These are phyloP conservation scores for Colletotrichum noveboracense DNA, from an alignment of 2,329 filamentous ascomycete species.

Conservation along the genomic window DNA sequence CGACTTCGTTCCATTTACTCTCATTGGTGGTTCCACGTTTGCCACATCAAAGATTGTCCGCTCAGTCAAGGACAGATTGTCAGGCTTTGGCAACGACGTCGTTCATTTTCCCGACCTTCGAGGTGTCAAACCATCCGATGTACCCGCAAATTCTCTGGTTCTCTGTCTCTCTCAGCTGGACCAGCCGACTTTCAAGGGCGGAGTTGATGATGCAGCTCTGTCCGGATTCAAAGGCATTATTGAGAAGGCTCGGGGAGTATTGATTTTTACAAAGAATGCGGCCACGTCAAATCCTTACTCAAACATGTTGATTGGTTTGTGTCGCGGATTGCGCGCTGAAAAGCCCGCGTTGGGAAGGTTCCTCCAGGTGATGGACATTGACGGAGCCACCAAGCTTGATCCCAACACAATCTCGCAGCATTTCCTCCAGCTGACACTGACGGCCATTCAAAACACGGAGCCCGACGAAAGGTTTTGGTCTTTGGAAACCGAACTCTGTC, in stretches of 20 bases:
- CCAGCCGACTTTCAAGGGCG: background rate
- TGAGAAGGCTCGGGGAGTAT: background rate
- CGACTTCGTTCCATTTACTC: background rate
- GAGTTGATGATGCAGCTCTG: background rate
- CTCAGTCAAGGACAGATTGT: background rate
- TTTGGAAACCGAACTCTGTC: background rate
- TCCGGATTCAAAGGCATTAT: background rate
- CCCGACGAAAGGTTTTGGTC: background rate
- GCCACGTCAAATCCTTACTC: background rate
- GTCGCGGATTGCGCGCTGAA: background rate
- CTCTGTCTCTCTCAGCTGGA: background rate
- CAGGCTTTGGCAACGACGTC: background rate
- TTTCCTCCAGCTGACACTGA: background rate
- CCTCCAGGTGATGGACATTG: background rate
- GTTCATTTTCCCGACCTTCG: background rate
- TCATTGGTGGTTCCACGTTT: background rate
- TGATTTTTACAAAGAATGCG: background rate
- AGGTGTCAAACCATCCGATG: background rate
- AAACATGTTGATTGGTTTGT: background rate
- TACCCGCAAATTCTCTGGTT: background rate
- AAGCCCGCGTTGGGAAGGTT: background rate
- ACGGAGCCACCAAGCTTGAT: background rate
- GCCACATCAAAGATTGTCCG: background rate
- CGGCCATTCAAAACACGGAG: background rate
- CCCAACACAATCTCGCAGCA: background rate